Conservation (phyloP, 257 asterid species). For the Capsicum pubescens region DNA sequence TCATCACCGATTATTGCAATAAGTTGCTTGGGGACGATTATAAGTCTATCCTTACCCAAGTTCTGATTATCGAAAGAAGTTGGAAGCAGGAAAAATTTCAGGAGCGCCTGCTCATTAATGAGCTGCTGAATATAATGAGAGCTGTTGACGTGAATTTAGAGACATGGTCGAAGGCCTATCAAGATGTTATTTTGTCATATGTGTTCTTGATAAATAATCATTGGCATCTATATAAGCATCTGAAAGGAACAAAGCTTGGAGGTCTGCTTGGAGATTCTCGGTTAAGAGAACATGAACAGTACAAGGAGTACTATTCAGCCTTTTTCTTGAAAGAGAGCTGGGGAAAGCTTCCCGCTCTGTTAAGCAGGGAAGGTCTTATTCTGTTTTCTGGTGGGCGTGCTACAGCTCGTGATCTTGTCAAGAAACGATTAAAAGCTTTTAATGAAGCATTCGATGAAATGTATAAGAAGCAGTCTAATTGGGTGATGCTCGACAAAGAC, state of each 20-base stretch:
- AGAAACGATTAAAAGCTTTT: slow-evolving; percentile 75
- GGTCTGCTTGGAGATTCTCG: slow-evolving; percentile 70
- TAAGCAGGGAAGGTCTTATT: slow-evolving; percentile 89
- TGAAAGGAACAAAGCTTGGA: slow-evolving; percentile 78
- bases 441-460: slow-evolving; percentile 79
- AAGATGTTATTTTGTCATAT: slow-evolving; percentile 52
- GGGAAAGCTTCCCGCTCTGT: slow-evolving; percentile 78
- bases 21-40: slow-evolving; percentile 85
- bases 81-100: slow-evolving; percentile 87
- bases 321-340: slow-evolving; percentile 77
- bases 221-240: slow-evolving; percentile 77
- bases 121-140: slow-evolving; percentile 63
- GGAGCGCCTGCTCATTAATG: slow-evolving; percentile 64
- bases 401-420: slow-evolving; percentile 85
- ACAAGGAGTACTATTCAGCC: slow-evolving; percentile 55
- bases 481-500: slow-evolving; percentile 70
- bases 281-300: slow-evolving; percentile 65
- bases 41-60: slow-evolving; percentile 78
- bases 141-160: slow-evolving; percentile 78
- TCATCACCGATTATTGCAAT: slow-evolving; percentile 83
- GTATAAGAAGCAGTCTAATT: slow-evolving; percentile 63
- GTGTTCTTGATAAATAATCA: slow-evolving; percentile 87
- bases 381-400: slow-evolving; percentile 88
- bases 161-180: slow-evolving; percentile 76
- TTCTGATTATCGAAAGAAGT: slow-evolving; percentile 77